Evolutionary conservation across 495 filamentous ascomycete genomes (phyloP).

Genomic region (Neurospora sublineolata): DNA sequence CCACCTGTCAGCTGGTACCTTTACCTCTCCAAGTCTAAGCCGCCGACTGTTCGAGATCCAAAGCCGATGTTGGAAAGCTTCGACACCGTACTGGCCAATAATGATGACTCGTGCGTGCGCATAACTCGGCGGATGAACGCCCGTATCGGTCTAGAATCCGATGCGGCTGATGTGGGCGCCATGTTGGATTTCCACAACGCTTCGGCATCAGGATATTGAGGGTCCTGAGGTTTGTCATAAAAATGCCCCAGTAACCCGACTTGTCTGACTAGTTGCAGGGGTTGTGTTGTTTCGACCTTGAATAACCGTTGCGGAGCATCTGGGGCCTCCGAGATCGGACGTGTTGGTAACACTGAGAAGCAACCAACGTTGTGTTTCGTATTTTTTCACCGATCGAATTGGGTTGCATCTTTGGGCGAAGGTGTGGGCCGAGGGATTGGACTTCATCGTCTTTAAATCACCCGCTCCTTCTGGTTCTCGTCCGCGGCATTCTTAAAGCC

Average conservation of each 20-base stretch:
- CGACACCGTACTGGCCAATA: background rate
- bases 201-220: background rate
- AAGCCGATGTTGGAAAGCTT: background rate
- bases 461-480: constrained; percentile 73
- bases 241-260: background rate
- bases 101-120: background rate
- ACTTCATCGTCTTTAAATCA: constrained; percentile 8
- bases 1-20: background rate
- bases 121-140: background rate
- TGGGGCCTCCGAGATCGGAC: background rate
- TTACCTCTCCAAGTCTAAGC: background rate
- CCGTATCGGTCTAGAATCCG: background rate
- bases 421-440: background rate
- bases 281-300: background rate
- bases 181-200: background rate
- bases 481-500: background rate
- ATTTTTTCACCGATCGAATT: background rate
- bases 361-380: background rate
- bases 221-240: background rate
- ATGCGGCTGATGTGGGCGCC: background rate
- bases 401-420: background rate
- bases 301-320: background rate
- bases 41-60: background rate
- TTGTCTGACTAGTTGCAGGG: background rate
- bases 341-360: background rate